Percentiles rank a stretch among this genome's conserved stretches.
Evolutionary conservation across 768 basidiomycete genomes (phyloP).

Genomic region (Chiua virens): DNA sequence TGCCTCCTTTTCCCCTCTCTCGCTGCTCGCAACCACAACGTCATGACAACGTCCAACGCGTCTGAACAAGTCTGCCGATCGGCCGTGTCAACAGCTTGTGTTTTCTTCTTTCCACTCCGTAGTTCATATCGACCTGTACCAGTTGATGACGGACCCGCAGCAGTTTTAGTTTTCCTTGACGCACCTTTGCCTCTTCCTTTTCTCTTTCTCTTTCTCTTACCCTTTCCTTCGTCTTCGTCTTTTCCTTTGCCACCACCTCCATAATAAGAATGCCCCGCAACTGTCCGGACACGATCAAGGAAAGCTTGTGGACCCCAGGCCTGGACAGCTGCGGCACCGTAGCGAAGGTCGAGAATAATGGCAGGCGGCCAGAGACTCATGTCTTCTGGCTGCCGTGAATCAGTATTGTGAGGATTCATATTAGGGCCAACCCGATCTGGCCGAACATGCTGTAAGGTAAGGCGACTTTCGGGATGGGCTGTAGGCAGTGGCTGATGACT

Average conservation of each 20-base stretch:
- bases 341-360: background rate
- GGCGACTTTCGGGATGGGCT: no score
- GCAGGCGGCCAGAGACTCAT: background rate
- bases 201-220: no score
- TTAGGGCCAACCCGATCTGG: no score
- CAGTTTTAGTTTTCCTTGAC: background rate
- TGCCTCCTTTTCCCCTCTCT: no score
- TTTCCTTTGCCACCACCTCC: no score
- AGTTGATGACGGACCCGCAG: background rate
- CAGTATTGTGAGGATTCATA: no score
- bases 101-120: background rate
- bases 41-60: background rate
- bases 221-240: no score
- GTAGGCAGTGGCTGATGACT: background rate
- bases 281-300: background rate
- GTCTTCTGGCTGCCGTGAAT: background rate
- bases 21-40: background rate
- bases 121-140: background rate
- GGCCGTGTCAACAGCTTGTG: background rate
- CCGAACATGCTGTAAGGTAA: no score
- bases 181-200: background rate
- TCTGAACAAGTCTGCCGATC: background rate
- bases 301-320: background rate
- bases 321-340: background rate
- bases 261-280: background rate